Base-by-base conservation (phyloP, 805 yeast species). In the Grigorovia transvaalensis region DNA sequence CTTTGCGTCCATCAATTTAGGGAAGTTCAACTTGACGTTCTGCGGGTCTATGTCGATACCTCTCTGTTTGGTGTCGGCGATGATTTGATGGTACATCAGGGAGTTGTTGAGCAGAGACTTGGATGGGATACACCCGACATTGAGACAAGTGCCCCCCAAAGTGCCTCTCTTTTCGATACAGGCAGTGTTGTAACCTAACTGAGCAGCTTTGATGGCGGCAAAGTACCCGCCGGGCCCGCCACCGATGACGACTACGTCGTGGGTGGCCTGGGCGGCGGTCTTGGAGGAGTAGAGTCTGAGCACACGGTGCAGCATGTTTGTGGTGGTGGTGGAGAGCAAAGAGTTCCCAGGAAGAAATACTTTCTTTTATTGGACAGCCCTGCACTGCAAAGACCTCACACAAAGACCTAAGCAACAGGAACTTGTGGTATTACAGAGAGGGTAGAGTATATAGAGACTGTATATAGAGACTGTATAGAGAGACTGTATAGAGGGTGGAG, bases 151-250 rank as follows among this genome's bases (percentile, higher is more conserved):
- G 65, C 99, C 99, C 57, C 99, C 99, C 57, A 95, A 79, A 46
- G 81, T 73, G 46, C 99, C 99, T 72, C 99, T 85, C 75, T 88
- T 89, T 72, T 93, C 99, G 59, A 93, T 76, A 79, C 99, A 93
- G 40, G 97, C 99, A 51, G 96, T 88, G 71, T 90, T 84, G 62
- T 77, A 79, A 44, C 97, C 97, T 55, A 90, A 77, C 76, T 93
- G 99, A 49, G 99, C 99, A 54, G 96, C 96, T 72, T 88, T 91
- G 71, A 93, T 93, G 65, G 99, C 99, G 51, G 97, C 98, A 62
- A 93, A 93, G 71, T 93, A 93, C 56, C 99, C 99, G 71, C 98
- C 99, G 60, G 99, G 99, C 54, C 99, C 99, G 63, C 97, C 98
- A 61, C 99, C 99, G 66, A 93, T 85, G 62, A 93, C 88, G 51